Percentiles rank a stretch among this genome's conserved stretches.
Evolutionary conservation across 257 asterid genomes (phyloP).

Genomic region (Osmanthus fragrans): DNA sequence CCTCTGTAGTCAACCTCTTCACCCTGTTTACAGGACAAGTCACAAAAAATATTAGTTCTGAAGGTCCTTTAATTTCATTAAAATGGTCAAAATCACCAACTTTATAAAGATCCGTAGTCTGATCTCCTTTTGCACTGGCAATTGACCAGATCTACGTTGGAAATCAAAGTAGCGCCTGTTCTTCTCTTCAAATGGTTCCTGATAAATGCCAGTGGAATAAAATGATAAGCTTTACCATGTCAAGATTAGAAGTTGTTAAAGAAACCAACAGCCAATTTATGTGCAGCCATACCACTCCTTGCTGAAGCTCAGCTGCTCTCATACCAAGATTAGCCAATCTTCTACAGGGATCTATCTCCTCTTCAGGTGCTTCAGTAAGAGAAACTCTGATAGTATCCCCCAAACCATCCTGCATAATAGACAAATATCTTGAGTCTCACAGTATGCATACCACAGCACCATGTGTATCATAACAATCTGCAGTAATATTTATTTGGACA

Average conservation of each 20-base stretch:
- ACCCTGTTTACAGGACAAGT: constrained; percentile 52
- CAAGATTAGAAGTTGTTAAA: constrained; percentile 17
- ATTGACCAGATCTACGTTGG: constrained; percentile 92
- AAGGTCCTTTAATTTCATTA: constrained; percentile 9
- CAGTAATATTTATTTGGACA: background rate
- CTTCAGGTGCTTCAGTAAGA: constrained; percentile 92
- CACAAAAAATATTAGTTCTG: constrained; percentile 19
- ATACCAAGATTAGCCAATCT: constrained; percentile 95
- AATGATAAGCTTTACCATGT: constrained; percentile 4
- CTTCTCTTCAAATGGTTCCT: constrained; percentile 94
- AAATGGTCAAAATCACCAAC: background rate
- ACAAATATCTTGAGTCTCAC: constrained; percentile 13
- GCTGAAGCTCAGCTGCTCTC: constrained; percentile 86
- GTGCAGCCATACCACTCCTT: constrained; percentile 87
- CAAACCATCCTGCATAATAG: constrained; percentile 73
- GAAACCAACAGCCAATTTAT: constrained; percentile 6
- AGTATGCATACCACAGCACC: background rate
- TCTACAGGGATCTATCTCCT: constrained; percentile 96
- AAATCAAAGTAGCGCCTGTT: constrained; percentile 89
- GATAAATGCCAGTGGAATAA: constrained; percentile 27
- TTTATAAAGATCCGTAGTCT: constrained; percentile 16
- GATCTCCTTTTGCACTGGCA: constrained; percentile 94
- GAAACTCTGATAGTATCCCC: constrained; percentile 99
- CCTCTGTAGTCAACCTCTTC: constrained; percentile 98
- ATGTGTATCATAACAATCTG: background rate